These are phyloP conservation scores for Xylaria bambusicola DNA, from an alignment of 495 filamentous ascomycete species.

Conservation along the genomic window DNA sequence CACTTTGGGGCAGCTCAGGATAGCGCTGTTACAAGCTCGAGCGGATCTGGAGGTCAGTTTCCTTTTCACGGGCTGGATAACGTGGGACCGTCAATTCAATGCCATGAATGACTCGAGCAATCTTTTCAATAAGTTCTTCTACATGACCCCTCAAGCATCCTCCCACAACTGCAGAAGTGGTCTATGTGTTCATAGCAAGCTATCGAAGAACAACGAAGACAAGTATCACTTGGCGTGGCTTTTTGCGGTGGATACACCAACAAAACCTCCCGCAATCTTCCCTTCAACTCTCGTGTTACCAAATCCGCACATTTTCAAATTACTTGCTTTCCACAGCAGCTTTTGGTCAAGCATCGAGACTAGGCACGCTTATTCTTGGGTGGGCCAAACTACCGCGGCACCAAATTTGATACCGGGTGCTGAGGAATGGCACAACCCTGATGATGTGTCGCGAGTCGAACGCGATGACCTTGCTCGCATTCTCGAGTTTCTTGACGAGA, in stretches of 20 bases:
- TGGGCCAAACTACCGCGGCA: neutral
- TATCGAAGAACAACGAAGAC: neutral
- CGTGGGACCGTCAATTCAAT: neutral
- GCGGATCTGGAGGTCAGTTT: neutral
- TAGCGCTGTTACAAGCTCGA: neutral
- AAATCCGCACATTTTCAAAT: neutral
- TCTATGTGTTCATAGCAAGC: neutral
- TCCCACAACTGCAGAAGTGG: neutral
- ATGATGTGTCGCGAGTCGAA: neutral
- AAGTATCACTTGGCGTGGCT: neutral
- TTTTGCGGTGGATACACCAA: neutral
- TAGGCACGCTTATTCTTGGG: neutral
- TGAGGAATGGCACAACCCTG: neutral
- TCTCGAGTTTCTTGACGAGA: too few relatives aligned
- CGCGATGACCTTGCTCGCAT: too few relatives aligned
- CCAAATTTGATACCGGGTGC: neutral
- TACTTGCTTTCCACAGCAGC: neutral
- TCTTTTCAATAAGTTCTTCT: too few relatives aligned
- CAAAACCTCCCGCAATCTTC: neutral
- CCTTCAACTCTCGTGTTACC: neutral
- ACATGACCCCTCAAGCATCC: neutral
- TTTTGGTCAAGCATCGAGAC: neutral
- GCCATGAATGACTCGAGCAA: neutral
- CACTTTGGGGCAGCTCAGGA: neutral
- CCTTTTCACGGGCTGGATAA: neutral